Conservation (phyloP, 345 rosid genomes). For the Salix dunnii region DNA sequence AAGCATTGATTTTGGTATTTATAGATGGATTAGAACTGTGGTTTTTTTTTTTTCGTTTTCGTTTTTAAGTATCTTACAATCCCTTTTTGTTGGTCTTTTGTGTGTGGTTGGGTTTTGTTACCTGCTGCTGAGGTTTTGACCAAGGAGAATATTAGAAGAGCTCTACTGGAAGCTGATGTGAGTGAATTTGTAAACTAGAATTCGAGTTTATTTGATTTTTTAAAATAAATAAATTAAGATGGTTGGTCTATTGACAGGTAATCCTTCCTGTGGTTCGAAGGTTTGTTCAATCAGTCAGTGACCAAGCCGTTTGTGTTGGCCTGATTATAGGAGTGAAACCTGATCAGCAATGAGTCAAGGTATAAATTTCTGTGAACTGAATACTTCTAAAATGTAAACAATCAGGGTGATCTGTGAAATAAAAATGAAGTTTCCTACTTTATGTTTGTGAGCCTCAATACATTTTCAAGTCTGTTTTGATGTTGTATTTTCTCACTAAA, state of each 20-base stretch:
- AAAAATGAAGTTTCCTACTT: too few species aligned
- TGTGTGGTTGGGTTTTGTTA: not conserved
- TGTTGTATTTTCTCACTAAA: too few species aligned
- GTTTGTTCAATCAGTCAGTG: slow-evolving; percentile 87
- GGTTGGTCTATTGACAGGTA: slow-evolving; percentile 53
- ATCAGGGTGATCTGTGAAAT: not conserved
- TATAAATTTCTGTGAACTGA: slow-evolving; percentile 23
- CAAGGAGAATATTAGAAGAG: slow-evolving; percentile 93
- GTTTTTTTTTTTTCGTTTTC: not conserved
- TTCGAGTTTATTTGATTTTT: not conserved
- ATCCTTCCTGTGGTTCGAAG: slow-evolving; percentile 96
- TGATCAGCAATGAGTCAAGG: slow-evolving; percentile 96
- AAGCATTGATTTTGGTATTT: too few species aligned
- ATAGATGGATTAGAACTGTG: too few species aligned
- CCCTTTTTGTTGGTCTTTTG: not conserved
- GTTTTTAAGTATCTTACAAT: not conserved
- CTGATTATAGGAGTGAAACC: slow-evolving; percentile 86
- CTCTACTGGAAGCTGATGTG: slow-evolving; percentile 98
- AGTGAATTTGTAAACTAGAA: slow-evolving; percentile 27
- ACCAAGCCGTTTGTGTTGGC: slow-evolving; percentile 83
- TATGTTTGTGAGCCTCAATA: too few species aligned
- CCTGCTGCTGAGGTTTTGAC: slow-evolving; percentile 73
- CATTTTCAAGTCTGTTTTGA: too few species aligned
- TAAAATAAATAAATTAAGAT: not conserved
- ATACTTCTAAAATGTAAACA: not conserved